Conservation (phyloP, 306 rosid genomes). For the Acacia melanoxylon region DNA sequence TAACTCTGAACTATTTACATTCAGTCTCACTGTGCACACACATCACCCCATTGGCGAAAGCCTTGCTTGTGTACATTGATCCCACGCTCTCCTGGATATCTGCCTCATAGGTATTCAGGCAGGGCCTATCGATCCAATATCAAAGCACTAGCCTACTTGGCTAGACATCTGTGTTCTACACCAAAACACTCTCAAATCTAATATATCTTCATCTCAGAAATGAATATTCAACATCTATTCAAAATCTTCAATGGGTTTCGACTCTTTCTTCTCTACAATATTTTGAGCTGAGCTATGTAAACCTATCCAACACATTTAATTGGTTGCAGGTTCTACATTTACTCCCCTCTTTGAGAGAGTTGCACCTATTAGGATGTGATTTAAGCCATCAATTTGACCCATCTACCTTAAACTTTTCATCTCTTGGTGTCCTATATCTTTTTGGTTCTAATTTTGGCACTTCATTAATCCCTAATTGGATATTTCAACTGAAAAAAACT, state of each 20-base stretch:
- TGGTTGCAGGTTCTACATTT: conserved; percentile 25
- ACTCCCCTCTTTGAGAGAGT: conserved; percentile 20
- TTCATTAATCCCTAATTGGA: neutral
- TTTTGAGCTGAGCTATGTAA: neutral
- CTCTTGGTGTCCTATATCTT: neutral
- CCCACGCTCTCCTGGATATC: no score
- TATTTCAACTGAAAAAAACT: neutral
- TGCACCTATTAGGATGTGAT: neutral
- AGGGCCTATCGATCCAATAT: no score
- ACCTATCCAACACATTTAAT: neutral
- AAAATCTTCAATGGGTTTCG: conserved; percentile 20
- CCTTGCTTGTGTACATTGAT: no score
- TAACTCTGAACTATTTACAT: no score
- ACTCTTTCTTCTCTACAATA: conserved; percentile 6
- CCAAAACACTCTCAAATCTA: neutral
- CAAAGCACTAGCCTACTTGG: no score
- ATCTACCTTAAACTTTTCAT: neutral
- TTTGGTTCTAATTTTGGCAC: neutral
- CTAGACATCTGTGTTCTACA: no score
- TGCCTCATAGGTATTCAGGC: no score
- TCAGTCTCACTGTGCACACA: no score
- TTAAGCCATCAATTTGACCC: neutral
- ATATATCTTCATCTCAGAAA: neutral
- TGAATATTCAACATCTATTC: no score
- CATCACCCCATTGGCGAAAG: no score